Base-by-base conservation (phyloP, 2,329 filamentous ascomycete genomes). In the Lecanosticta acicola region DNA sequence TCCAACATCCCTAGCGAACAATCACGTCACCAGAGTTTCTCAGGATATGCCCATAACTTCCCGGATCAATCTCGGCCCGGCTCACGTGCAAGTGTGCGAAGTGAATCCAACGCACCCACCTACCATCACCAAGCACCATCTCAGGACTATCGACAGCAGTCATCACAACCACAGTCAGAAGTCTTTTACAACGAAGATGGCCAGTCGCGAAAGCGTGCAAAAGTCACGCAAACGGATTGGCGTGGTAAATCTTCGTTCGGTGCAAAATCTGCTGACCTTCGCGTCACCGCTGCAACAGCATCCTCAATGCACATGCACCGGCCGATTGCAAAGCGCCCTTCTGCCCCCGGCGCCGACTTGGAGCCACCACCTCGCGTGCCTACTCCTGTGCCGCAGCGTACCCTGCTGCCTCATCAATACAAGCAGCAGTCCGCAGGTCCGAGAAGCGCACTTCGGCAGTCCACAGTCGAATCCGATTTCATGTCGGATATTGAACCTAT, bases 201-300 rank as follows among this genome's bases (percentile, higher is more conserved):
- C 3, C 78, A 77, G 19, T 72, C 75, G 52, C 85, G 81, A 59
- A 96, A 95, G 68, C 79, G 90, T 59, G 89, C 83, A 26, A 93
- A 87, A 61, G 79, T 84, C 18, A 87, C 81, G 16, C 79, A 84
- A 61, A 79, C 83, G 10, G 80, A 85, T 52, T 84, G 82, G 69
- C 81, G 81, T n/a, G 81, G 83, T 41, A 84, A 80, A 55, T 79
- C 76, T 51, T 80, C 79, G 17, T 85, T 96, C 58, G 85, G 84
- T 41, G 76, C 79, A 32, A 82, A 81, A 21, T 59, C 61, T 2
- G 79, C 82, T 8, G 88, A 93, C 39, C 73, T 97, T 19, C 80
- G 90, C 39, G 88, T 95, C n/a, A 84, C 87, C 49, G 91, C 91
- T 38, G 94, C 88, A 63, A 94, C 87, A 13, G 85, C 90, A 36